A percentile compares a stretch with the other conserved stretches of the same genome.
Evolutionary conservation across 2,329 filamentous ascomycete species (phyloP).

Genomic region (Aspergillus sergii): DNA sequence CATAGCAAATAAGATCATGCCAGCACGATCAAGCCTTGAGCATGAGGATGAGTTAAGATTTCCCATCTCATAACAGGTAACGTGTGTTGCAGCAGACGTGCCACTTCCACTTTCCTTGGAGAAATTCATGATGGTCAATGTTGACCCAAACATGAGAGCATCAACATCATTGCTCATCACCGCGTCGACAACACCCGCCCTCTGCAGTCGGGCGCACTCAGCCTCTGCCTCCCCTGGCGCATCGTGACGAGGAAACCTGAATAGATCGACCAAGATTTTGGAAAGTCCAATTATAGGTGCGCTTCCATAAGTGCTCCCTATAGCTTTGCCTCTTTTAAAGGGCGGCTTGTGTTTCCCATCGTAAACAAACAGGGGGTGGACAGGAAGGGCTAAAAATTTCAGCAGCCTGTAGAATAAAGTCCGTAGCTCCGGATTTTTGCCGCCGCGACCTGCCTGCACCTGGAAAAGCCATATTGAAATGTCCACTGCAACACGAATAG

Average conservation of each 20-base stretch:
- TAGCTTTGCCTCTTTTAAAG: slow-evolving; percentile 83
- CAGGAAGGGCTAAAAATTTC: slow-evolving; percentile 72
- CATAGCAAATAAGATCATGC: slow-evolving; percentile 90
- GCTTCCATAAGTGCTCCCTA: slow-evolving; percentile 56
- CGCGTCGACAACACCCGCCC: slow-evolving; percentile 81
- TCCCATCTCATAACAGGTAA: slow-evolving; percentile 72
- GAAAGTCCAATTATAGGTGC: slow-evolving; percentile 71
- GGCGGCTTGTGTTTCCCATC: slow-evolving; percentile 82
- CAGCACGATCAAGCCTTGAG: slow-evolving; percentile 69
- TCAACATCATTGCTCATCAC: slow-evolving; percentile 97
- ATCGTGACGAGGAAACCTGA: slow-evolving; percentile 81
- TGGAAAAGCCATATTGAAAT: slow-evolving; percentile 98
- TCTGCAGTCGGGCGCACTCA: slow-evolving; percentile 86
- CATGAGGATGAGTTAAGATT: slow-evolving; percentile 26
- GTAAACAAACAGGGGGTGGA: slow-evolving; percentile 87
- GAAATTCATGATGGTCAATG: slow-evolving; percentile 77
- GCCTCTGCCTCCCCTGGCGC: slow-evolving; percentile 95
- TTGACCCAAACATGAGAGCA: slow-evolving; percentile 94
- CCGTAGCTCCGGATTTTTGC: slow-evolving; percentile 84
- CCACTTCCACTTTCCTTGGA: slow-evolving; percentile 71
- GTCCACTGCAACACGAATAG: slow-evolving; percentile 86
- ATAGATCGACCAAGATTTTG: slow-evolving; percentile 80
- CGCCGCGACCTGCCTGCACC: slow-evolving; percentile 80
- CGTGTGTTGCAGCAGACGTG: slow-evolving; percentile 71
- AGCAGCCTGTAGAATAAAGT: slow-evolving; percentile 91